phyloP scores from a whole-genome alignment of 2,329 filamentous ascomycete species.

The Xylaria sp. region DNA sequence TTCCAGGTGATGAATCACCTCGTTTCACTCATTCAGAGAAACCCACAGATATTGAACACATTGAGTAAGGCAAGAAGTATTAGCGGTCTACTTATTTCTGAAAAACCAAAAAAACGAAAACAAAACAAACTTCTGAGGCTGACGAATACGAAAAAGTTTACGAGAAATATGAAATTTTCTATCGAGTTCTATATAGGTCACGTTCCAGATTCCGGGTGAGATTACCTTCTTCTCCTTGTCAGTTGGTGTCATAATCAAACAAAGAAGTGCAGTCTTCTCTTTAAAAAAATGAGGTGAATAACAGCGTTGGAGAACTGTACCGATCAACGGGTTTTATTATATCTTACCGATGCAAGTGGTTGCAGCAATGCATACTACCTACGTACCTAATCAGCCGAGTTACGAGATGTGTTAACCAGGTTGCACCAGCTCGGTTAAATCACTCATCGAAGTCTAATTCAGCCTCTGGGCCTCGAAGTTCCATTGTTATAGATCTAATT shows the following conservation, averaged over 20 bases:
- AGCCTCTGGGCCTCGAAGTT: conserved; percentile 14
- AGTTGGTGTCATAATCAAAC: background rate
- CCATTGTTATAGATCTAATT: background rate
- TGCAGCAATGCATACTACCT: background rate
- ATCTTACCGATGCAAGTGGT: background rate
- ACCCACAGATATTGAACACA: conserved; percentile 28
- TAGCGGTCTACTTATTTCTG: background rate
- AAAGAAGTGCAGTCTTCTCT: background rate
- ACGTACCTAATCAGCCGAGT: conserved; percentile 7
- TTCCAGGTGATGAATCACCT: conserved; percentile 14
- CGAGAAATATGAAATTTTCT: background rate
- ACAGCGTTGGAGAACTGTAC: background rate
- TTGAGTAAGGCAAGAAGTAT: conserved; percentile 8
- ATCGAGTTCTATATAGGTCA: background rate
- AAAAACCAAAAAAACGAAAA: background rate
- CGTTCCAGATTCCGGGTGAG: background rate
- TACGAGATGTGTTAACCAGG: background rate
- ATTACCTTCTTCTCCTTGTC: background rate
- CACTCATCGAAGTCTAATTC: conserved; percentile 21
- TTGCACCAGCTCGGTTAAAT: conserved; percentile 24
- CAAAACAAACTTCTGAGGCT: background rate
- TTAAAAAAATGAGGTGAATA: background rate
- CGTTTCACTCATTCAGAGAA: conserved; percentile 19
- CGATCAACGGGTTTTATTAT: background rate
- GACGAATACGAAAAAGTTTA: background rate